Base-by-base conservation (phyloP, 345 rosid species). In the Populus simonii region DNA sequence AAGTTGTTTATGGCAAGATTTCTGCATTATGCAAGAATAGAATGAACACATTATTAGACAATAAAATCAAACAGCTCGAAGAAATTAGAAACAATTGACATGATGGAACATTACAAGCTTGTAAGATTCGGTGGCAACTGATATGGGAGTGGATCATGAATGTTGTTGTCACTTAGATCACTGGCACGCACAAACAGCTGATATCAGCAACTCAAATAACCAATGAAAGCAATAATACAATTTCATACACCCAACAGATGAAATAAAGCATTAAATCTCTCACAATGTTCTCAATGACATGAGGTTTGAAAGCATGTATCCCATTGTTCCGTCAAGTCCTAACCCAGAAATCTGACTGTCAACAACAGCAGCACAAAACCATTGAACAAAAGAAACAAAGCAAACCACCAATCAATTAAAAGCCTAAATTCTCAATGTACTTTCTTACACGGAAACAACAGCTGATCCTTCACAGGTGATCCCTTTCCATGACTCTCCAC, bases 121-220 rank as follows among this genome's bases (percentile, higher is more conserved):
- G 99, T 92, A 86, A 96, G 93, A 87, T 94, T 96, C 6, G 96
- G 97, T 5, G 99, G 99, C 77, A 96, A 74, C 82, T 96, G 99
- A 80, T 92, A 96, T 20, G 99, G 98, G 74, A 96, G 85, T 78
- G 89, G 76, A 31, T 94, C 98, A 31, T 90, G 97, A 72, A 96
- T 85, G 87, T 68, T 86, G 89, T 96, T 96, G 76, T 90, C 86
- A 75, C 97, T 96, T 81, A 96, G 80, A 88, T 96, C 99, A 78
- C 99, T 96, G 77, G 13, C 63, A 74, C 79, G 71, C 25, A 72
- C 75, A 66, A 76, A 78, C 29, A 84, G 76, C 67, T 45, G 66
- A 73, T 66, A 16, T 67, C 20, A 80, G 41, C 31, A 77, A 76
- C 20, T 74, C 63, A 85, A 79, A 66, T 36, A 75, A 66, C 27